phyloP scores from a whole-genome alignment of 208 protist species.

The Acanthamoeba culbertsoni region DNA sequence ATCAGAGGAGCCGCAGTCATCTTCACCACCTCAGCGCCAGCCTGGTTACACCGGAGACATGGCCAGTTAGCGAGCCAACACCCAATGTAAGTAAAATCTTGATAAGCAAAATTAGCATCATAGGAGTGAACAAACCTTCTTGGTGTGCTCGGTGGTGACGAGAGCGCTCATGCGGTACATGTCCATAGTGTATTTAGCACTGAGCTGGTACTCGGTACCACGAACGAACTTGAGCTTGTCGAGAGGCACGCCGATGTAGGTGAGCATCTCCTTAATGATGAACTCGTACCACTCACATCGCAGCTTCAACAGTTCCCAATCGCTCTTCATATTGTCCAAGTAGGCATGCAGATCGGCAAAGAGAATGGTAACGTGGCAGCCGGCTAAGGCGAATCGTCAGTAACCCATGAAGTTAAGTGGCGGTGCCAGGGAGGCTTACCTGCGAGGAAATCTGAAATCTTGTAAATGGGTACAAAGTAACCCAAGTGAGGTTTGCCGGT shows the following conservation, averaged over 20 bases:
- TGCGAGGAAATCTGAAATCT: conserved; percentile 75
- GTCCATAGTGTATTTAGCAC: conserved; percentile 72
- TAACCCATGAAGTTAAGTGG: neutral
- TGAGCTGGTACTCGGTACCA: conserved; percentile 74
- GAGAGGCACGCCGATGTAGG: conserved; percentile 70
- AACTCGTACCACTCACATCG: conserved; percentile 74
- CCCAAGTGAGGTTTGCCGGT: conserved; percentile 74
- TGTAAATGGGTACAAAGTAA: conserved; percentile 79
- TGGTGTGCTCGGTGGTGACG: conserved; percentile 67
- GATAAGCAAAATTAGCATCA: neutral
- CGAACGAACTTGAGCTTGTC: conserved; percentile 78
- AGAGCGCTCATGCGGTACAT: conserved; percentile 64
- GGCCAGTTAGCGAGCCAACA: neutral
- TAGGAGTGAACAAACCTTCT: neutral
- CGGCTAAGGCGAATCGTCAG: neutral
- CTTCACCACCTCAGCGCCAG: conserved; percentile 78
- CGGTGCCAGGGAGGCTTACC: neutral
- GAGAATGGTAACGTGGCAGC: conserved; percentile 66
- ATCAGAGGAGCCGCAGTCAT: conserved; percentile 63
- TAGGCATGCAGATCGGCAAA: conserved; percentile 78
- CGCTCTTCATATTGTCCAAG: conserved; percentile 76
- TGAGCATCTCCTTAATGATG: conserved; percentile 72
- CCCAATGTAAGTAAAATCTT: neutral
- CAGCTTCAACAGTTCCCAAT: conserved; percentile 72
- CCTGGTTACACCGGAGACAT: conserved; percentile 18